phyloP scores from a whole-genome alignment of 768 basidiomycete species.

The Leccinellum rugosiceps region DNA sequence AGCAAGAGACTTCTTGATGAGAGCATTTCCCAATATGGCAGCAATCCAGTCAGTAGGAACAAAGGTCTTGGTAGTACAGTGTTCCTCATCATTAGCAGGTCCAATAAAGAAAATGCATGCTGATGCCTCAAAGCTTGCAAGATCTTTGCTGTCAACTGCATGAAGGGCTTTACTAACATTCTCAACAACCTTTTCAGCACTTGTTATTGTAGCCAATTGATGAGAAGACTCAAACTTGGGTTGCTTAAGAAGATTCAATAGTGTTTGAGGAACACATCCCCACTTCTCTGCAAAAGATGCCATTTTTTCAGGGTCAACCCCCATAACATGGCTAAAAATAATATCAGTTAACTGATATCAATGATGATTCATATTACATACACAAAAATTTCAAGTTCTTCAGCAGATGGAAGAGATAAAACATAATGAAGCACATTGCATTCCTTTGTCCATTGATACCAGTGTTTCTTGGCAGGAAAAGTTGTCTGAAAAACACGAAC shows the following conservation, averaged over 20 bases:
- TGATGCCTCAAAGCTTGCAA: not conserved
- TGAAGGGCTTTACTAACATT: not conserved
- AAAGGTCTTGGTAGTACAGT: not conserved
- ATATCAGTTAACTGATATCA: not conserved
- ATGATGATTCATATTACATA: not conserved
- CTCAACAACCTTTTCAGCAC: not conserved
- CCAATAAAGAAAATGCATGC: not conserved
- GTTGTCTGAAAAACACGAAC: not conserved
- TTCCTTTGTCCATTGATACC: not conserved
- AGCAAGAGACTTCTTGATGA: not conserved
- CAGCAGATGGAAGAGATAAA: not conserved
- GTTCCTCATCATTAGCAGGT: not conserved
- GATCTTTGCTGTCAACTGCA: not conserved
- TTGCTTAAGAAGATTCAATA: not conserved
- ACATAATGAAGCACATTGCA: not conserved
- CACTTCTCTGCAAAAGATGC: not conserved
- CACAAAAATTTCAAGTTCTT: not conserved
- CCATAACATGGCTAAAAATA: not conserved
- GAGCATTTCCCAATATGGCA: not conserved
- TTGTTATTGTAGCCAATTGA: not conserved
- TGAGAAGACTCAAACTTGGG: not conserved
- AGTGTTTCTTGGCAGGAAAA: not conserved
- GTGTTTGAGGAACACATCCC: not conserved
- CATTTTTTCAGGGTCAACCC: not conserved
- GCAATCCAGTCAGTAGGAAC: not conserved